Evolutionary conservation across 2,329 filamentous ascomycete genomes (phyloP).

Genomic region (Hymenoscyphus infarciens): DNA sequence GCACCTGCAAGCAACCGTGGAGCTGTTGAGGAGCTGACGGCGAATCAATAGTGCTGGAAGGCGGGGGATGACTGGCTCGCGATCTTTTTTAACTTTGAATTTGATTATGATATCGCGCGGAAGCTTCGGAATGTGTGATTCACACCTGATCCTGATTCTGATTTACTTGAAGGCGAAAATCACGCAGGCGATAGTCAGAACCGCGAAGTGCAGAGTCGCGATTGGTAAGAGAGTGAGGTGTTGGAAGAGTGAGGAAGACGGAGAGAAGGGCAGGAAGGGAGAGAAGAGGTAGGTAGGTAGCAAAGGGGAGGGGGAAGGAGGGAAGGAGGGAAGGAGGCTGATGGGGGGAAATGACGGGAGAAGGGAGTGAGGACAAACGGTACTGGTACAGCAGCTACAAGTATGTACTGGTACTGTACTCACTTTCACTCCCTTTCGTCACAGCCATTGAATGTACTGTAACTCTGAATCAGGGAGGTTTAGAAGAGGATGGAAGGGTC

Average conservation of each 20-base stretch:
- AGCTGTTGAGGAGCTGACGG: not conserved
- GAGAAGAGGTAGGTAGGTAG: too few species aligned
- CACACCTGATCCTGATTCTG: too few species aligned
- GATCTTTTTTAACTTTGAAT: not conserved
- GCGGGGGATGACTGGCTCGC: not conserved
- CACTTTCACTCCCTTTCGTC: not conserved
- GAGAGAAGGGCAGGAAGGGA: not conserved
- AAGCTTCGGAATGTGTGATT: not conserved
- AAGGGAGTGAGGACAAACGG: not conserved
- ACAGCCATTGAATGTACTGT: not conserved
- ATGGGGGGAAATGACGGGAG: not conserved
- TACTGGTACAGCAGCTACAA: not conserved
- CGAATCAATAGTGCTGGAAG: not conserved
- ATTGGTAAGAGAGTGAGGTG: not conserved
- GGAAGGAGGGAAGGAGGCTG: too few species aligned
- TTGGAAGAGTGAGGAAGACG: not conserved
- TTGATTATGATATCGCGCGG: constrained; percentile 2
- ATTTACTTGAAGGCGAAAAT: not conserved
- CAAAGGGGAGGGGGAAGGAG: too few species aligned
- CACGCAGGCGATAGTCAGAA: not conserved
- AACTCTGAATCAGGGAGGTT: not conserved
- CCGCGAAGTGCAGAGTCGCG: too few species aligned
- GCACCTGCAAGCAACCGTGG: not conserved
- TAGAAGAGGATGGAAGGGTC: not conserved
- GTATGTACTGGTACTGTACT: too few species aligned